These are phyloP conservation scores for Mollisiaceae sp. DNA, from an alignment of 2,329 filamentous ascomycete genomes.

Conservation along the genomic window DNA sequence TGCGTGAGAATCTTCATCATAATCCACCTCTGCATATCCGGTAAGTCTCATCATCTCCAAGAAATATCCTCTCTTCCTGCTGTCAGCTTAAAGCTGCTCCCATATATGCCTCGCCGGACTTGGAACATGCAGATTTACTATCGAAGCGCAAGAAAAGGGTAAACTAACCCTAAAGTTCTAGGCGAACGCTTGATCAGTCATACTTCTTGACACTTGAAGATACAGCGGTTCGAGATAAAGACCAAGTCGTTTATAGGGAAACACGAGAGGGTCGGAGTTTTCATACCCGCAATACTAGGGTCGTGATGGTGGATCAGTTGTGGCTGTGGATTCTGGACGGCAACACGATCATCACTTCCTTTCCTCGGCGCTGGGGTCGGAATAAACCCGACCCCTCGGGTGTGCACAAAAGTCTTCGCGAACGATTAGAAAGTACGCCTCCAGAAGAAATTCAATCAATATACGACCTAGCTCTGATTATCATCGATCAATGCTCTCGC, in stretches of 20 bases:
- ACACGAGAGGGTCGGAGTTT: constrained; percentile 19
- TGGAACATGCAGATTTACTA: too few relatives aligned
- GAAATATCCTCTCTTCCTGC: too few relatives aligned
- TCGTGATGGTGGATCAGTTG: constrained; percentile 51
- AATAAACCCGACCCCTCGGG: constrained; percentile 48
- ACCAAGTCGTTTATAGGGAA: constrained; percentile 34
- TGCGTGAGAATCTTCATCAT: constrained; percentile 28
- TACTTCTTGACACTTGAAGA: constrained; percentile 48
- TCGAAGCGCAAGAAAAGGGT: too few relatives aligned
- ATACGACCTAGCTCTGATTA: constrained; percentile 48
- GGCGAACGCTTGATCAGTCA: constrained; percentile 51
- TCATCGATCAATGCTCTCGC: constrained; percentile 47
- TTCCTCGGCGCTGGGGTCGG: constrained; percentile 48
- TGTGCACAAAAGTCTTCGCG: constrained; percentile 47
- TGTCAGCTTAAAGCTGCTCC: too few relatives aligned
- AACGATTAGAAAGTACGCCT: constrained; percentile 35
- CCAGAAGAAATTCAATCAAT: constrained; percentile 43
- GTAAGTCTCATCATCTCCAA: too few relatives aligned
- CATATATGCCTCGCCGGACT: too few relatives aligned
- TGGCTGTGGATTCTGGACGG: constrained; percentile 51
- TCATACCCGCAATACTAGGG: constrained; percentile 18
- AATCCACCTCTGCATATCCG: constrained; percentile 48
- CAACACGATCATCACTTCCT: constrained; percentile 47
- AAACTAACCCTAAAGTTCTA: too few relatives aligned
- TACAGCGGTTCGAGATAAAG: constrained; percentile 45